Conservation (phyloP, 768 basidiomycete species). For the Lactifluus echinatus region DNA sequence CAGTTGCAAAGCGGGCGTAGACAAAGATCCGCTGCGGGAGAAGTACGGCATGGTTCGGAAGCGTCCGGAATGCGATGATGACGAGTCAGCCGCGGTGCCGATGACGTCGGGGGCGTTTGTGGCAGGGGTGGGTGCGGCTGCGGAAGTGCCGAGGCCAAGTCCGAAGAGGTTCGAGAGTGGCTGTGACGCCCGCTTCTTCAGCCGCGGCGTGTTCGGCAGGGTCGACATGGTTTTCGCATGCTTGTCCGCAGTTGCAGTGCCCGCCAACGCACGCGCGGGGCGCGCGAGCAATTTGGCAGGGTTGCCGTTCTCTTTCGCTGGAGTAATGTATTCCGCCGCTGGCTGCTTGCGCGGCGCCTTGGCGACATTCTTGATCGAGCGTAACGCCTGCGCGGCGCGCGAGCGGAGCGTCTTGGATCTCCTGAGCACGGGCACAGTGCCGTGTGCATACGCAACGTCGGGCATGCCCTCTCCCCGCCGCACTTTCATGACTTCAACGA, state of each 20-base stretch:
- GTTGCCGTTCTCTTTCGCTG: constrained; percentile 7
- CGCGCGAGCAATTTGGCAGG: neutral
- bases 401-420: constrained; percentile 29
- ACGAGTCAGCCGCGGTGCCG: neutral
- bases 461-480: constrained; percentile 26
- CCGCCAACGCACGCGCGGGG: neutral
- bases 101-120: neutral
- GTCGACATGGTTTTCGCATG: constrained; percentile 13
- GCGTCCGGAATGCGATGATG: neutral
- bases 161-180: constrained; percentile 27
- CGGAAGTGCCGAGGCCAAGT: constrained; percentile 13
- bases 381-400: constrained; percentile 29
- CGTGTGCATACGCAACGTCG: constrained; percentile 21
- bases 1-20: constrained; percentile 14
- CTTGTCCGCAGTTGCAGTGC: neutral
- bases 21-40: constrained; percentile 2
- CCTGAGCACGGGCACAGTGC: constrained; percentile 20
- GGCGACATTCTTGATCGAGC: constrained; percentile 30
- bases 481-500: constrained; percentile 31
- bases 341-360: constrained; percentile 19
- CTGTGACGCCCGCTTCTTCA: constrained; percentile 23
- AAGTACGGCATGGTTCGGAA: constrained; percentile 11
- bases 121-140: neutral
- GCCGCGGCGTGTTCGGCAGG: constrained; percentile 21
- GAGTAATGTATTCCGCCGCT: constrained; percentile 1